Conservation (phyloP, 2,329 filamentous ascomycete species). For the Monilinia polystroma region DNA sequence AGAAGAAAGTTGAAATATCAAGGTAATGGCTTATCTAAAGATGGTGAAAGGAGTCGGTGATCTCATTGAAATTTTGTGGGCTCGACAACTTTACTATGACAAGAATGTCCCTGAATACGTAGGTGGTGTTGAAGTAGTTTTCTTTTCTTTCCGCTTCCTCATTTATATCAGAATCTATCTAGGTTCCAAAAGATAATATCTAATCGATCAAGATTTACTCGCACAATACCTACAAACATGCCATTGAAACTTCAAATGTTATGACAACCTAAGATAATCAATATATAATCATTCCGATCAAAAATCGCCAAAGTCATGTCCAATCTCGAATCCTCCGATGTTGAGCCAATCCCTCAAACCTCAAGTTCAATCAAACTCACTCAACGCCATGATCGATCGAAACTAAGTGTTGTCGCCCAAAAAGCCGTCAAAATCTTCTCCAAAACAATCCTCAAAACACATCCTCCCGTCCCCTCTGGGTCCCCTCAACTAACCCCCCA, state of each 20-base stretch:
- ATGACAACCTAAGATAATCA: background rate
- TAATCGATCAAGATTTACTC: too few relatives aligned
- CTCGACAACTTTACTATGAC: background rate
- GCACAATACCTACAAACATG: background rate
- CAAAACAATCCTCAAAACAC: conserved; percentile 7
- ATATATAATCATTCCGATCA: background rate
- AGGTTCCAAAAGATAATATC: too few relatives aligned
- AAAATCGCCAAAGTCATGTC: background rate
- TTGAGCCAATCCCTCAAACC: background rate
- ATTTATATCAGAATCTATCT: background rate
- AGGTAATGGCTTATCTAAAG: background rate
- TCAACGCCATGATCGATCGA: conserved; percentile 11
- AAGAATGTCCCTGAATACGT: background rate
- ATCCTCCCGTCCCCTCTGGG: background rate
- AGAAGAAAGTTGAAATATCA: background rate
- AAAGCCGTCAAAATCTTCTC: conserved; percentile 8
- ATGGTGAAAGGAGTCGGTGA: conserved; percentile 4
- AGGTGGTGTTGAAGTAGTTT: background rate
- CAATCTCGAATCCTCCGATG: background rate
- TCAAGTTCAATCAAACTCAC: conserved; percentile 13
- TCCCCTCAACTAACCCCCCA: conserved; percentile 3
- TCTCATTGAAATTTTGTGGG: conserved; percentile 3
- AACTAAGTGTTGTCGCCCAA: background rate
- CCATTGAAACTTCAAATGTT: too few relatives aligned
- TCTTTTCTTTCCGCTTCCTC: background rate